A percentile compares a stretch with the other conserved stretches of the same genome.
phyloP scores from a whole-genome alignment of 2,329 filamentous ascomycete genomes.

The Lasiodiplodia citricola region DNA sequence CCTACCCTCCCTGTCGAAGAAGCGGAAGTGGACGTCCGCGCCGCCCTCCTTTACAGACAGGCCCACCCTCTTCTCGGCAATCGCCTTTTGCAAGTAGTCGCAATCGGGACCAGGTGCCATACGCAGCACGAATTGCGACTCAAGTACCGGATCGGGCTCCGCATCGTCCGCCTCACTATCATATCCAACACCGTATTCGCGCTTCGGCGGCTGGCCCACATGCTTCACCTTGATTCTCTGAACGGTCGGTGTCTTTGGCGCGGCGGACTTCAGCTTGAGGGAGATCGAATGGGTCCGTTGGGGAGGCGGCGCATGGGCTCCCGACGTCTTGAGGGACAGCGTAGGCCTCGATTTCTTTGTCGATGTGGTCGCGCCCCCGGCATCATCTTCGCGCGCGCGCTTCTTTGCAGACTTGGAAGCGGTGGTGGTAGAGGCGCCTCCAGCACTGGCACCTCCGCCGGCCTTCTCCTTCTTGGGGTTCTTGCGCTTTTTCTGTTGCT shows the following conservation, averaged over 20 bases:
- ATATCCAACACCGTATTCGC: slow-evolving; percentile 85
- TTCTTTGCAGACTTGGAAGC: slow-evolving; percentile 42
- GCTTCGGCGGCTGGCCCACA: slow-evolving; percentile 70
- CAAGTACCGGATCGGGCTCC: slow-evolving; percentile 84
- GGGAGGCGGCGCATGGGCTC: slow-evolving; percentile 8
- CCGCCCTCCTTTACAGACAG: slow-evolving; percentile 66
- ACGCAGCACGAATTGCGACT: slow-evolving; percentile 87
- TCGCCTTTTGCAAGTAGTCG: slow-evolving; percentile 77
- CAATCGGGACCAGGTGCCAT: slow-evolving; percentile 87
- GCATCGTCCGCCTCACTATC: slow-evolving; percentile 94
- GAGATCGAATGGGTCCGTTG: slow-evolving; percentile 23
- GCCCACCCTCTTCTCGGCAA: slow-evolving; percentile 80
- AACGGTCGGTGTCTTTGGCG: slow-evolving; percentile 24
- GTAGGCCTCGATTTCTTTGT: slow-evolving; percentile 34
- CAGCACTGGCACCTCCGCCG: slow-evolving; percentile 34
- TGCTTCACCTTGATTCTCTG: slow-evolving; percentile 32
- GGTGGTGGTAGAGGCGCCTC: slow-evolving; percentile 37
- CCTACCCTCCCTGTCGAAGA: slow-evolving; percentile 74
- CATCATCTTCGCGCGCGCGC: slow-evolving; percentile 43
- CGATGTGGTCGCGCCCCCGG: slow-evolving; percentile 35
- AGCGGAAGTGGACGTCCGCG: slow-evolving; percentile 79
- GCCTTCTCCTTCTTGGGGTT: slow-evolving; percentile 48
- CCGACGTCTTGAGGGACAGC: slow-evolving; percentile 18
- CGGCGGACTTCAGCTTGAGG: slow-evolving; percentile 63
- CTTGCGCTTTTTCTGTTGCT: slow-evolving; percentile 46